Evolutionary conservation across 164 flowering plant species (phyloP).

Genomic region (Chimonanthus praecox): DNA sequence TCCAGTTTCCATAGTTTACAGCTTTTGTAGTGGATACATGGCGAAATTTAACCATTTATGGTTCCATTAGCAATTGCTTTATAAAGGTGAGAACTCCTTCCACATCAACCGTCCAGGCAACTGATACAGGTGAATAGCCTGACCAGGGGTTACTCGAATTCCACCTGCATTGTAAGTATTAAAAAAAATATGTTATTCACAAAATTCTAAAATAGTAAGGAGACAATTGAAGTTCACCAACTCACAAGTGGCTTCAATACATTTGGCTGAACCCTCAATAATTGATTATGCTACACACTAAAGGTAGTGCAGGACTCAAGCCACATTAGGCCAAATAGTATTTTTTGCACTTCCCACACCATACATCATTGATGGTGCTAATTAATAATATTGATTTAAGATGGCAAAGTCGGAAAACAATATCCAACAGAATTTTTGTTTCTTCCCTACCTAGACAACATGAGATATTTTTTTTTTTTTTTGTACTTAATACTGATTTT

Average conservation of each 20-base stretch:
- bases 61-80: slow-evolving; percentile 57
- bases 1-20: not conserved
- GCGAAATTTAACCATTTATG: slow-evolving; percentile 13
- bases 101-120: slow-evolving; percentile 89
- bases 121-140: slow-evolving; percentile 69
- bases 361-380: too few species aligned
- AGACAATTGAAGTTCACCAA: not conserved
- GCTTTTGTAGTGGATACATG: not conserved
- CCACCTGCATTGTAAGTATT: slow-evolving; percentile 55
- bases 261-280: not conserved
- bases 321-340: not conserved
- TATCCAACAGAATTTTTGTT: too few species aligned
- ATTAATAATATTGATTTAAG: too few species aligned
- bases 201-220: not conserved
- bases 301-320: not conserved
- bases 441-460: too few species aligned
- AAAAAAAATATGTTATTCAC: not conserved
- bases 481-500: too few species aligned
- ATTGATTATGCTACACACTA: not conserved
- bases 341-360: not conserved
- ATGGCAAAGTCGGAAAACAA: too few species aligned
- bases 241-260: not conserved
- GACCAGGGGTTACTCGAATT: slow-evolving; percentile 80
- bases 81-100: slow-evolving; percentile 48
- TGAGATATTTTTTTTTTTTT: too few species aligned